These are phyloP conservation scores for Puccinia coronata DNA, from an alignment of 1,284 basidiomycete genomes.

Conservation along the genomic window DNA sequence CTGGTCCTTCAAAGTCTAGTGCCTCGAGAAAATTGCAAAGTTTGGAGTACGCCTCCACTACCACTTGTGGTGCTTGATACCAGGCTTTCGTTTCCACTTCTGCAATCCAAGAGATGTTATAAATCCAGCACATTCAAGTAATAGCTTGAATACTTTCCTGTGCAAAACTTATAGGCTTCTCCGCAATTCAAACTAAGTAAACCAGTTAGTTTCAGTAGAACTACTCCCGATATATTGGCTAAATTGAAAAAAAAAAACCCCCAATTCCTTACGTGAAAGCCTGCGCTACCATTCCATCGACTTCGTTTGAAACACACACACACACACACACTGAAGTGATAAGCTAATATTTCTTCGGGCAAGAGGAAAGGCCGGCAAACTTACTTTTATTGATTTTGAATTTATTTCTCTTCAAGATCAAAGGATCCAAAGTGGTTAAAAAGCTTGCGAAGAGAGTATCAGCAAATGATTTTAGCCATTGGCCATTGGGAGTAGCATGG, in stretches of 20 bases:
- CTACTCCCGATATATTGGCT: neutral
- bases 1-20: neutral
- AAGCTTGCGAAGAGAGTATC: constrained; percentile 16
- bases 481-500: constrained; percentile 1
- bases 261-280: constrained; percentile 34
- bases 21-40: constrained; percentile 15
- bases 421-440: constrained; percentile 5
- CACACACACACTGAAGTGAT: neutral
- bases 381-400: constrained; percentile 4
- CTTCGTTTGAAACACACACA: no score
- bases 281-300: constrained; percentile 27
- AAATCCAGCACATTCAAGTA: no score
- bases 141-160: constrained; percentile 36
- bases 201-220: neutral
- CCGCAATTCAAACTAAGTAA: constrained; percentile 40
- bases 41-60: neutral
- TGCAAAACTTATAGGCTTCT: constrained; percentile 37
- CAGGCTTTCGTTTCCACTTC: constrained; percentile 42
- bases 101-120: no score
- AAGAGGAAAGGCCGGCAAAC: neutral
- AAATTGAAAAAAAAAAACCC: neutral
- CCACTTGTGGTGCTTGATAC: neutral
- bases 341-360: neutral
- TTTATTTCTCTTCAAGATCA: constrained; percentile 36
- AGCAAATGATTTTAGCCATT: neutral